phyloP scores from a whole-genome alignment of 805 yeast species.

The Candida rishiriensis region DNA sequence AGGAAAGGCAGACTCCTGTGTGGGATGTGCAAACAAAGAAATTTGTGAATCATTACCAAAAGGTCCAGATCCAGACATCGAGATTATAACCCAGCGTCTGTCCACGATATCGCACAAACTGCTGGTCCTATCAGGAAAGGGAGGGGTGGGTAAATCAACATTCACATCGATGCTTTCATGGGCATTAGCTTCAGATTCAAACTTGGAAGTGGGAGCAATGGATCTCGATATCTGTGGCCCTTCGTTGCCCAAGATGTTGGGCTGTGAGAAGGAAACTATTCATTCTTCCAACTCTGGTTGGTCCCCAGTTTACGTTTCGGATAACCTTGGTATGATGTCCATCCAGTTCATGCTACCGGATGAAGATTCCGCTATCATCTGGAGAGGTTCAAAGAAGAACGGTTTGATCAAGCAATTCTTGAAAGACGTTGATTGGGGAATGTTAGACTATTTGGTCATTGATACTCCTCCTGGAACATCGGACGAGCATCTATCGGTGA shows the following conservation, averaged over 20 bases:
- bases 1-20: slow-evolving; percentile 91
- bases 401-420: slow-evolving; percentile 89
- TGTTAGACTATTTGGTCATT: slow-evolving; percentile 76
- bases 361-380: slow-evolving; percentile 87
- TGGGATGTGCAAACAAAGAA: slow-evolving; percentile 89
- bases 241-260: slow-evolving; percentile 89
- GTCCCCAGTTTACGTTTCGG: slow-evolving; percentile 95
- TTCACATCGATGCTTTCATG: slow-evolving; percentile 94
- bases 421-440: slow-evolving; percentile 95
- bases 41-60: slow-evolving; percentile 85
- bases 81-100: slow-evolving; percentile 65
- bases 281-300: slow-evolving; percentile 92
- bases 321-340: slow-evolving; percentile 92
- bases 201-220: slow-evolving; percentile 90
- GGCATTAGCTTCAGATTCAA: slow-evolving; percentile 85
- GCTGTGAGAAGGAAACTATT: slow-evolving; percentile 79
- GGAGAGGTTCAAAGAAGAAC: slow-evolving; percentile 97
- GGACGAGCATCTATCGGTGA: slow-evolving; percentile 92
- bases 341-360: slow-evolving; percentile 94
- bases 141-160: slow-evolving; percentile 98
- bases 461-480: slow-evolving; percentile 99
- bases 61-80: slow-evolving; percentile 94
- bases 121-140: slow-evolving; percentile 62
- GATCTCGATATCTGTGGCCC: slow-evolving; percentile 98
- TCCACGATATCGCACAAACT: slow-evolving; percentile 70